Evolutionary conservation across 441 rosid genomes (phyloP).

Genomic region (Erysimum cheiri): DNA sequence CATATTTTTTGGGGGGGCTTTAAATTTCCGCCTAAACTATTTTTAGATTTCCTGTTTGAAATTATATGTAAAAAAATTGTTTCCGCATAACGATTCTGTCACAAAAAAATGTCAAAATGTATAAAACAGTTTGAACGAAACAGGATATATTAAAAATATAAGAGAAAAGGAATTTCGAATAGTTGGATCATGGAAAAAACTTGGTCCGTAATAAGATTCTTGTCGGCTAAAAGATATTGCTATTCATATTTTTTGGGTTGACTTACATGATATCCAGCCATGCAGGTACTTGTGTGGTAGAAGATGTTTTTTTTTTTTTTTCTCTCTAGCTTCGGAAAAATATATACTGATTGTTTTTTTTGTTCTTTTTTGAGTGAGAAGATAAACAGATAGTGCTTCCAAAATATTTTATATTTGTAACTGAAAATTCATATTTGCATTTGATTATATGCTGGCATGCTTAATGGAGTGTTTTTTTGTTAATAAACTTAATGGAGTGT

Average conservation of each 20-base stretch:
- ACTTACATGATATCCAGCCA: slow-evolving; percentile 2
- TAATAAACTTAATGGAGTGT: too few relatives aligned
- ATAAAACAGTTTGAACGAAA: background rate
- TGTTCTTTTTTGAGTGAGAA: background rate
- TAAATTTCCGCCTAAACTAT: background rate
- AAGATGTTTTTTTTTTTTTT: too few relatives aligned
- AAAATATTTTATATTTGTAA: background rate
- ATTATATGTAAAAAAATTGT: background rate
- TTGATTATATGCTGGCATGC: background rate
- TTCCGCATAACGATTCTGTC: background rate
- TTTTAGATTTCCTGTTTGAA: slow-evolving; percentile 1
- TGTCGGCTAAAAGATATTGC: slow-evolving; percentile 2
- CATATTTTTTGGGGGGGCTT: background rate
- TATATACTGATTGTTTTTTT: too few relatives aligned
- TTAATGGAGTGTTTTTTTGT: background rate
- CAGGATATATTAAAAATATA: background rate
- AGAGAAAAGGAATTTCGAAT: background rate
- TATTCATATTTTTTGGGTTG: background rate
- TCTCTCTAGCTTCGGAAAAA: too few relatives aligned
- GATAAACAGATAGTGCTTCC: background rate
- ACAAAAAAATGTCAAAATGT: slow-evolving; percentile 12
- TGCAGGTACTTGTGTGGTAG: background rate
- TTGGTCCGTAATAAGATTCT: slow-evolving; percentile 4
- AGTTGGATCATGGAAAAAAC: background rate
- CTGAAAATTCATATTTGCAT: background rate